phyloP scores from a whole-genome alignment of 192 early-diverging fungal genomes.

The Rhizophagus prolifer region DNA sequence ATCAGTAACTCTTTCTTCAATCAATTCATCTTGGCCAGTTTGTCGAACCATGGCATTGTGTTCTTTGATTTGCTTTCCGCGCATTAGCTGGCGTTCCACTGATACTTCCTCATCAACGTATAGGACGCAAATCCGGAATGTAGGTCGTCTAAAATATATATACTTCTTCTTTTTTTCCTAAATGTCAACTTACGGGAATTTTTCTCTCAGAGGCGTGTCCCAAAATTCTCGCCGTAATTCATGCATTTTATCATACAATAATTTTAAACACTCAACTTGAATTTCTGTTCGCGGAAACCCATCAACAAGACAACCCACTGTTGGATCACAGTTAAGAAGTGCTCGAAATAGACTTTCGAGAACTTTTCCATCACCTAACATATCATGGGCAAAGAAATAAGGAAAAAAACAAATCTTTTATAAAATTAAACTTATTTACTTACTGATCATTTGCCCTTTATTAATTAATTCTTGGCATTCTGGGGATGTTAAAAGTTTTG shows the following conservation, averaged over 20 bases:
- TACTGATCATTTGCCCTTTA: conserved; percentile 54
- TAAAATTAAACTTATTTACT: background rate
- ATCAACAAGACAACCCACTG: conserved; percentile 54
- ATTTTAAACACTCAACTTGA: conserved; percentile 54
- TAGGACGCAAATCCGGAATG: conserved; percentile 56
- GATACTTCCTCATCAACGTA: conserved; percentile 62
- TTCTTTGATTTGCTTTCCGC: conserved; percentile 50
- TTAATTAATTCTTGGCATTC: conserved; percentile 60
- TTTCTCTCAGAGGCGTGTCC: conserved; percentile 48
- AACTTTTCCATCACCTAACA: conserved; percentile 47
- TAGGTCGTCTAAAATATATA: conserved; percentile 40
- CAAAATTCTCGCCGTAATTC: conserved; percentile 52
- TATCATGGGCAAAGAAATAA: background rate
- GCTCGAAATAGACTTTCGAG: conserved; percentile 53
- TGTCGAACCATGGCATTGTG: conserved; percentile 50
- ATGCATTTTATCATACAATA: conserved; percentile 57
- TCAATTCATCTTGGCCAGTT: conserved; percentile 52
- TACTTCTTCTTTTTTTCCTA: too few species aligned
- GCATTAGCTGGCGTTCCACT: conserved; percentile 47
- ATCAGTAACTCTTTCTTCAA: conserved; percentile 58
- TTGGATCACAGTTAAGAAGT: conserved; percentile 50
- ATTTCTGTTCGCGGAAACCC: conserved; percentile 60
- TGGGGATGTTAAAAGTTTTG: conserved; percentile 49
- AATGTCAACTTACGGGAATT: conserved; percentile 41
- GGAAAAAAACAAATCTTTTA: background rate